Evolutionary conservation across 495 filamentous ascomycete species (phyloP).

Genomic region (Tuber calosporum): DNA sequence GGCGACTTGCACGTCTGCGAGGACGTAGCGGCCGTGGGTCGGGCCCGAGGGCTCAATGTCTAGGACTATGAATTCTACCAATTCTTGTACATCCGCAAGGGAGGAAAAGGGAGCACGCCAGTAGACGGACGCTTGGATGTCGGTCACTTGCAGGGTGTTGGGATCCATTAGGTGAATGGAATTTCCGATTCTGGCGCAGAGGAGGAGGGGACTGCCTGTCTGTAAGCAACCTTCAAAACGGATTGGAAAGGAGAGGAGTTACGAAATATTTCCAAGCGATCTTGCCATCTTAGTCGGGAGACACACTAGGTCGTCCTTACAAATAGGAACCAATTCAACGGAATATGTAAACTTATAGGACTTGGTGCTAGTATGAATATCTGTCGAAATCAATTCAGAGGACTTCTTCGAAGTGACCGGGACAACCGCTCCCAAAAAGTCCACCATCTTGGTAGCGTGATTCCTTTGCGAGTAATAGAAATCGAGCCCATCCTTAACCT

Average conservation of each 20-base stretch:
- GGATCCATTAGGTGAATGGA: conserved; percentile 84
- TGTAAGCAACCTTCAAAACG: not conserved
- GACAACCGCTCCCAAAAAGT: conserved; percentile 75
- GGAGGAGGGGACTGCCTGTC: conserved; percentile 52
- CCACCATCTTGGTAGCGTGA: conserved; percentile 84
- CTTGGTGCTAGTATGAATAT: conserved; percentile 81
- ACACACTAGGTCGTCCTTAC: conserved; percentile 92
- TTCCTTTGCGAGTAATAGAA: conserved; percentile 88
- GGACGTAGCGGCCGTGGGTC: conserved; percentile 69
- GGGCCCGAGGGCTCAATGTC: conserved; percentile 78
- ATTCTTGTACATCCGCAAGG: conserved; percentile 73
- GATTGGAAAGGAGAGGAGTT: not conserved
- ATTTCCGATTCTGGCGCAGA: conserved; percentile 87
- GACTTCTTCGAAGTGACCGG: conserved; percentile 76
- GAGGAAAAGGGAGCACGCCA: conserved; percentile 80
- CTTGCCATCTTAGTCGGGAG: conserved; percentile 84
- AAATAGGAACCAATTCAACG: conserved; percentile 78
- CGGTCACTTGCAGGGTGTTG: conserved; percentile 79
- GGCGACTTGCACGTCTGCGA: conserved; percentile 81
- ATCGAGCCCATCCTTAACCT: conserved; percentile 85
- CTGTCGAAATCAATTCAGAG: conserved; percentile 84
- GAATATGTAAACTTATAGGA: conserved; percentile 90
- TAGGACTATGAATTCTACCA: conserved; percentile 88
- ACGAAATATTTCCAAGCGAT: conserved; percentile 70
- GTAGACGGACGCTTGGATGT: conserved; percentile 70